These are phyloP conservation scores for Microcera coccophila DNA, from an alignment of 2,329 filamentous ascomycete genomes.

Conservation along the genomic window DNA sequence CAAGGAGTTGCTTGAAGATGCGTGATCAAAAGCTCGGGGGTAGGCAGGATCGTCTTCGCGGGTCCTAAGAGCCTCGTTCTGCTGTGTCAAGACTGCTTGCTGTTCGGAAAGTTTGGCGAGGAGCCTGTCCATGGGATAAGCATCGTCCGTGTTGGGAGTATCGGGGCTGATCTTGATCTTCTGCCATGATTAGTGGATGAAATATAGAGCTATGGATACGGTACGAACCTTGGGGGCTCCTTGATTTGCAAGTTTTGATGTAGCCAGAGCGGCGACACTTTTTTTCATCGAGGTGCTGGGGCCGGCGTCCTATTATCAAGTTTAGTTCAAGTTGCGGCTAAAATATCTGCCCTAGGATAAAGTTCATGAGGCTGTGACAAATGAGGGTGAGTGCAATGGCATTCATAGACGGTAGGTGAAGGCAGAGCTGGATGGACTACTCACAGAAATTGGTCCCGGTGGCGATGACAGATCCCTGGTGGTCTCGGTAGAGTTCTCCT, in stretches of 20 bases:
- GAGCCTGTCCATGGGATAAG: conserved; percentile 65
- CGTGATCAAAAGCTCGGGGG: conserved; percentile 41
- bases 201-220: not conserved
- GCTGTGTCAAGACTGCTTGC: conserved; percentile 55
- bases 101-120: conserved; percentile 72
- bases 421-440: not conserved
- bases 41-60: conserved; percentile 36
- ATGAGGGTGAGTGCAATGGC: not conserved
- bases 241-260: conserved; percentile 55
- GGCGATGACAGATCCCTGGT: conserved; percentile 11
- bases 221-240: conserved; percentile 48
- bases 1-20: conserved; percentile 54
- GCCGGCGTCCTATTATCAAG: conserved; percentile 18
- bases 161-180: conserved; percentile 49
- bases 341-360: not conserved
- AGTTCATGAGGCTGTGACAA: not conserved
- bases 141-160: conserved; percentile 32
- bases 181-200: conserved; percentile 32
- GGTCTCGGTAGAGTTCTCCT: conserved; percentile 19
- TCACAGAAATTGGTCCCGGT: not conserved
- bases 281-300: conserved; percentile 35
- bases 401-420: not conserved
- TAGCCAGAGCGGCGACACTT: conserved; percentile 44
- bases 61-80: conserved; percentile 51
- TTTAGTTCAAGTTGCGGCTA: conserved; percentile 3